Conservation (phyloP, 768 basidiomycete genomes). For the Rhizopogon roseolus region DNA sequence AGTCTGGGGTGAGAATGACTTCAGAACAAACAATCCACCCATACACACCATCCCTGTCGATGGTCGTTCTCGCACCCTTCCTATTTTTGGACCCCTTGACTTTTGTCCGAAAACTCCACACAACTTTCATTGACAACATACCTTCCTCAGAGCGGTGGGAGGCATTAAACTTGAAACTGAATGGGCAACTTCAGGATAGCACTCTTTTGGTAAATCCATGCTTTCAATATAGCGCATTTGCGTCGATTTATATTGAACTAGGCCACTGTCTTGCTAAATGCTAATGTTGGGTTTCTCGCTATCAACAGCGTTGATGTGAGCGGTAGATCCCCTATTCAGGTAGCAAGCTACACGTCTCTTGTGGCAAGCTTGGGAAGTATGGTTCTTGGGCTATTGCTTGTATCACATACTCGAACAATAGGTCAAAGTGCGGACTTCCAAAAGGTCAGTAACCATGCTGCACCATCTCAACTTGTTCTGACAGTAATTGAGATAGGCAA, state of each 20-base stretch:
- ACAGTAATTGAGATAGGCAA: constrained; percentile 6
- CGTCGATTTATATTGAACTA: constrained; percentile 13
- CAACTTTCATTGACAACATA: constrained; percentile 39
- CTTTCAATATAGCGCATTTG: not conserved
- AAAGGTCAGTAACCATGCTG: constrained; percentile 27
- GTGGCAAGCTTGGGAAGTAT: constrained; percentile 37
- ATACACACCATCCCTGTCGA: constrained; percentile 26
- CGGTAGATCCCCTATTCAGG: constrained; percentile 25
- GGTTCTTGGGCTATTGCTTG: constrained; percentile 37
- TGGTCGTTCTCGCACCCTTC: constrained; percentile 31
- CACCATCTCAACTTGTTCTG: constrained; percentile 4
- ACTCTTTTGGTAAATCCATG: constrained; percentile 42
- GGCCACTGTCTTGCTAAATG: constrained; percentile 54
- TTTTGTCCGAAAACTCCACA: constrained; percentile 36
- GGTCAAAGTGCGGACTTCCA: constrained; percentile 23
- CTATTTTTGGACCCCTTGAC: constrained; percentile 43
- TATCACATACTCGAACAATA: constrained; percentile 35
- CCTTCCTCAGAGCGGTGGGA: constrained; percentile 33
- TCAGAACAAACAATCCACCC: constrained; percentile 19
- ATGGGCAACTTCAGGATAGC: constrained; percentile 46
- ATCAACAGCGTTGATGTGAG: constrained; percentile 36
- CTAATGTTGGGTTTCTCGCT: constrained; percentile 55
- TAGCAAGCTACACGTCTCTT: constrained; percentile 40
- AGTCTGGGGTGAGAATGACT: constrained; percentile 28
- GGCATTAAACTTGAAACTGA: constrained; percentile 35